These are phyloP conservation scores for Punctularia strigosozonata DNA, from an alignment of 768 basidiomycete species.

Conservation along the genomic window DNA sequence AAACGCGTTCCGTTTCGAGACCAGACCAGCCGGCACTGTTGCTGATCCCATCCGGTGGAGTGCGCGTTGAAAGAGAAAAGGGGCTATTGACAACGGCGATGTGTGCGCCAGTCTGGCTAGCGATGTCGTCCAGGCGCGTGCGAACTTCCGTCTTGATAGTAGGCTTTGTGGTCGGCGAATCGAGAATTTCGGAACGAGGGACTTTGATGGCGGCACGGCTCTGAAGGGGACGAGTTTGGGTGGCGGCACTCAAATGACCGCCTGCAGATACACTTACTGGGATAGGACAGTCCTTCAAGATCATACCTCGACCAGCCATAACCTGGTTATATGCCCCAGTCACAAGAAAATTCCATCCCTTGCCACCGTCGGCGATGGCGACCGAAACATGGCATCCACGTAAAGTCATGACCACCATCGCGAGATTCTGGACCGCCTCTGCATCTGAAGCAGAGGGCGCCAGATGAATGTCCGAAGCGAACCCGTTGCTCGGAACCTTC, in stretches of 20 bases:
- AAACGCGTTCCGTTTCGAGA: constrained; percentile 87
- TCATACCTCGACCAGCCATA: constrained; percentile 78
- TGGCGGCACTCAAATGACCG: background rate
- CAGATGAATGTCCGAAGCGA: too few species aligned
- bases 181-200: constrained; percentile 86
- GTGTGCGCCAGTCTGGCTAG: constrained; percentile 83
- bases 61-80: constrained; percentile 59
- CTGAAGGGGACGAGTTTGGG: constrained; percentile 25
- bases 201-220: constrained; percentile 84
- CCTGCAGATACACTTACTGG: constrained; percentile 35
- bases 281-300: constrained; percentile 82
- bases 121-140: constrained; percentile 85
- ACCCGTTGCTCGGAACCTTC: too few species aligned
- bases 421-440: constrained; percentile 71
- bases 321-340: constrained; percentile 90
- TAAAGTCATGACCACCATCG: constrained; percentile 64
- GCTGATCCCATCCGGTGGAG: constrained; percentile 67
- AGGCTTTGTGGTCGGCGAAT: constrained; percentile 69
- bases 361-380: constrained; percentile 56
- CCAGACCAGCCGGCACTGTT: constrained; percentile 77
- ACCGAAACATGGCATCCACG: constrained; percentile 82
- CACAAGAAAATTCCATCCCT: constrained; percentile 82
- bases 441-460: constrained; percentile 35
- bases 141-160: constrained; percentile 74
- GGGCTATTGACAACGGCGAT: constrained; percentile 90